Evolutionary conservation across 371 early-diverging fungal genomes (phyloP).

Genomic region (Syncephalastrum sp.): DNA sequence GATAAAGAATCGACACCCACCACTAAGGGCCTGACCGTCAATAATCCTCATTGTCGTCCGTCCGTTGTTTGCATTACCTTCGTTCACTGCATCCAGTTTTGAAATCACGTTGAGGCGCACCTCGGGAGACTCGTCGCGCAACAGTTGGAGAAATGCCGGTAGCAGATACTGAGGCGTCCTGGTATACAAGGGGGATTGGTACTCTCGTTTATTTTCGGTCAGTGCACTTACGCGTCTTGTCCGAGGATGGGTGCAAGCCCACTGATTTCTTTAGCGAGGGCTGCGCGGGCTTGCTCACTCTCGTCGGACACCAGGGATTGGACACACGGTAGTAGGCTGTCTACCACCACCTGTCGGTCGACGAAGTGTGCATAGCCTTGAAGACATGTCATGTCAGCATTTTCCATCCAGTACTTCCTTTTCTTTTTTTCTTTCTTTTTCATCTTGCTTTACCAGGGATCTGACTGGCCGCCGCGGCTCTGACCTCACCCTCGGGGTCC

Average conservation of each 20-base stretch:
- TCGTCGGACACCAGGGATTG: slow-evolving; percentile 90
- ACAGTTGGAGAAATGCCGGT: slow-evolving; percentile 90
- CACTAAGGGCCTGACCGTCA: slow-evolving; percentile 42
- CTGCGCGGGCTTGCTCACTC: slow-evolving; percentile 95
- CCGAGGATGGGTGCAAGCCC: slow-evolving; percentile 94
- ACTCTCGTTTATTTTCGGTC: background rate
- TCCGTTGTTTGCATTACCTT: slow-evolving; percentile 45
- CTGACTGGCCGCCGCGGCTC: slow-evolving; percentile 87
- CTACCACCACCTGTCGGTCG: slow-evolving; percentile 74
- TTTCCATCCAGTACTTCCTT: no score
- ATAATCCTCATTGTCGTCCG: background rate
- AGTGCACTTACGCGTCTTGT: slow-evolving; percentile 75
- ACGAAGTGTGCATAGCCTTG: slow-evolving; percentile 83
- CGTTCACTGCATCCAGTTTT: slow-evolving; percentile 92
- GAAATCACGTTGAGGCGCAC: slow-evolving; percentile 98
- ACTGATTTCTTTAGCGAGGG: slow-evolving; percentile 94
- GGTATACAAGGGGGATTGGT: background rate
- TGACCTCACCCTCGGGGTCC: slow-evolving; percentile 96
- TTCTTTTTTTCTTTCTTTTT: no score
- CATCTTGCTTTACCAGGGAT: slow-evolving; percentile 62
- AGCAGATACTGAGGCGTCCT: slow-evolving; percentile 92
- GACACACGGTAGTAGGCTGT: slow-evolving; percentile 86
- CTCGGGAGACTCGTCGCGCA: slow-evolving; percentile 97
- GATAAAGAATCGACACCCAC: slow-evolving; percentile 97
- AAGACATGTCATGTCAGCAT: no score